Evolutionary conservation across 371 early-diverging fungal genomes (phyloP).

Genomic region (Mortierella sp.): DNA sequence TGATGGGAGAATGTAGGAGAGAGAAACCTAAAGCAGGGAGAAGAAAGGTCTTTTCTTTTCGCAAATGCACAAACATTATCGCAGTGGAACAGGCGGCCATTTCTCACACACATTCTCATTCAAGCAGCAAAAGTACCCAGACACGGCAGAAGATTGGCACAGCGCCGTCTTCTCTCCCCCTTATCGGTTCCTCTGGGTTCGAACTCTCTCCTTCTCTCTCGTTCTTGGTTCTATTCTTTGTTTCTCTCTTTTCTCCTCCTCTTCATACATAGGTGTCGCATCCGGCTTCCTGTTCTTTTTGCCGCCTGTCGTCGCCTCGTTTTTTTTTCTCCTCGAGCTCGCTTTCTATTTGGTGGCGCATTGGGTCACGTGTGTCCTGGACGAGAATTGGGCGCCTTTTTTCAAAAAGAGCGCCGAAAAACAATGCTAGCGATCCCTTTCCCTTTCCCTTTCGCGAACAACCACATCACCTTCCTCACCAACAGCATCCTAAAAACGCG

Average conservation of each 20-base stretch:
- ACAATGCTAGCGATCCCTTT: neutral
- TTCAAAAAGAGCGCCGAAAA: neutral
- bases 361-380: neutral
- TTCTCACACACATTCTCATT: neutral
- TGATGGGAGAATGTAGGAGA: neutral
- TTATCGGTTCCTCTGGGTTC: constrained; percentile 8
- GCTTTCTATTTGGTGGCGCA: constrained; percentile 1
- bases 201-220: neutral
- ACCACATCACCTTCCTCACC: neutral
- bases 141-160: neutral
- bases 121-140: neutral
- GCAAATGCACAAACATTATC: neutral
- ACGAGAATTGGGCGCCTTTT: neutral
- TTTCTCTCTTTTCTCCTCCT: neutral
- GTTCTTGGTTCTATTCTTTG: neutral
- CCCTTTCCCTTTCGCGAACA: neutral
- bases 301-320: neutral
- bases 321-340: neutral
- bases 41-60: neutral
- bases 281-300: neutral
- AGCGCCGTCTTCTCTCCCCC: neutral
- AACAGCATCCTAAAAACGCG: neutral
- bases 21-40: neutral
- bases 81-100: neutral
- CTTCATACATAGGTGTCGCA: neutral